A percentile compares a stretch with the other conserved stretches of the same genome.
Conservation (phyloP, 768 basidiomycete species). For the Dictyophora rubrovolvata region DNA sequence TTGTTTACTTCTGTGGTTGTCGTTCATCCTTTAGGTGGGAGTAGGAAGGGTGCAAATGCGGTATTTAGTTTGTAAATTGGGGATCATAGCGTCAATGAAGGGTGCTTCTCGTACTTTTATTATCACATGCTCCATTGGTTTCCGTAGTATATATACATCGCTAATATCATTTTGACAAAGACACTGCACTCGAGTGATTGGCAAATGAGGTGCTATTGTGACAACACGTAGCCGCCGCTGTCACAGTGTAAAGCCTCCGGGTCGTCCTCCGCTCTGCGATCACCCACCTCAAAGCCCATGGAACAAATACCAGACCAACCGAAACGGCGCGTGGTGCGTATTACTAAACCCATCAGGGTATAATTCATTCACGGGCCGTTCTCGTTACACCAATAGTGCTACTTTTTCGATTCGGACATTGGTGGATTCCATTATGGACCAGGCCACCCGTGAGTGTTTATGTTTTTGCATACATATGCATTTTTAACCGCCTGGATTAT, state of each 20-base stretch:
- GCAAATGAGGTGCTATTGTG: too few species aligned
- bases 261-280: not conserved
- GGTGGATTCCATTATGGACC: conserved; percentile 99
- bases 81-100: not conserved
- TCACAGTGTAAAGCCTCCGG: too few species aligned
- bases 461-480: not conserved
- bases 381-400: conserved; percentile 50
- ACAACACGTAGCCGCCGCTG: too few species aligned
- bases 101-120: too few species aligned
- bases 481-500: conserved; percentile 11
- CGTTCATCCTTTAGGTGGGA: conserved; percentile 29
- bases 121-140: too few species aligned
- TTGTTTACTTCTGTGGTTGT: conserved; percentile 59
- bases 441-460: conserved; percentile 67
- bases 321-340: conserved; percentile 4
- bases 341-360: not conserved
- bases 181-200: too few species aligned
- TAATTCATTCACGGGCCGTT: not conserved
- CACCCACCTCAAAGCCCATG: not conserved
- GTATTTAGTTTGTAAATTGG: conserved; percentile 45
- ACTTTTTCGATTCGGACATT: conserved; percentile 99
- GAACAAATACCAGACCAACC: not conserved
- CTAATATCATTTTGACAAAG: too few species aligned
- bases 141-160: too few species aligned
- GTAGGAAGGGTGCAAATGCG: conserved; percentile 40